Percentiles rank a stretch among this genome's conserved stretches.
Conservation (phyloP, 371 early-diverging fungal species). For the Nematocida parisii region DNA sequence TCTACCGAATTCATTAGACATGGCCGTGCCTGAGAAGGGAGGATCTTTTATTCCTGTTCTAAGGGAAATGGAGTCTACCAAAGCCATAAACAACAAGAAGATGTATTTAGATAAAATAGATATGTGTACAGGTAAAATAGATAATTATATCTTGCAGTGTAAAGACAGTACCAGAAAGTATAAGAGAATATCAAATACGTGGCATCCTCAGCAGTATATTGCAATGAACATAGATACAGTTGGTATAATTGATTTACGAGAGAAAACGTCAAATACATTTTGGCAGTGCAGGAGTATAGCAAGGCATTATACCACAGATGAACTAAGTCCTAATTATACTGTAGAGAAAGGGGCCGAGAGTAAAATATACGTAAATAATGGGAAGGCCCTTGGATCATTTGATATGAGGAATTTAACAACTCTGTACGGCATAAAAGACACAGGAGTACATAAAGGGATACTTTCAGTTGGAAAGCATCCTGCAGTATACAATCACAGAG, state of each 20-base stretch:
- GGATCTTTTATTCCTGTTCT: slow-evolving; percentile 6
- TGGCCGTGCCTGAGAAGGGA: slow-evolving; percentile 20
- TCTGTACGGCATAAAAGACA: not conserved
- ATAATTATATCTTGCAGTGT: slow-evolving; percentile 6
- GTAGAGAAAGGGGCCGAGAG: not conserved
- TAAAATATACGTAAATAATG: not conserved
- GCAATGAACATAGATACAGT: not conserved
- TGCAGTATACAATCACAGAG: slow-evolving; percentile 36
- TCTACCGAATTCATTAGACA: slow-evolving; percentile 14
- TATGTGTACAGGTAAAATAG: slow-evolving; percentile 24
- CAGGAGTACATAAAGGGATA: not conserved
- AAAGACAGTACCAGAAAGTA: not conserved
- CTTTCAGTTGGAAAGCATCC: slow-evolving; percentile 16
- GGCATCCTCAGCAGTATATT: slow-evolving; percentile 56
- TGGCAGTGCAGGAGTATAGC: not conserved
- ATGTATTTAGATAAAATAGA: slow-evolving; percentile 36
- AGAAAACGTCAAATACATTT: slow-evolving; percentile 29
- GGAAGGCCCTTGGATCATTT: not conserved
- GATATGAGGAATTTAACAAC: slow-evolving; percentile 26
- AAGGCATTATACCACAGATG: not conserved
- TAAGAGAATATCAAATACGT: slow-evolving; percentile 20
- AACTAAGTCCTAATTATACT: not conserved
- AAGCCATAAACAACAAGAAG: not conserved
- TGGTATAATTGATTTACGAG: slow-evolving; percentile 14
- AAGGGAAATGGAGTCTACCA: not conserved